phyloP scores from a whole-genome alignment of 306 rosid genomes.

The Corylus heterophylla region DNA sequence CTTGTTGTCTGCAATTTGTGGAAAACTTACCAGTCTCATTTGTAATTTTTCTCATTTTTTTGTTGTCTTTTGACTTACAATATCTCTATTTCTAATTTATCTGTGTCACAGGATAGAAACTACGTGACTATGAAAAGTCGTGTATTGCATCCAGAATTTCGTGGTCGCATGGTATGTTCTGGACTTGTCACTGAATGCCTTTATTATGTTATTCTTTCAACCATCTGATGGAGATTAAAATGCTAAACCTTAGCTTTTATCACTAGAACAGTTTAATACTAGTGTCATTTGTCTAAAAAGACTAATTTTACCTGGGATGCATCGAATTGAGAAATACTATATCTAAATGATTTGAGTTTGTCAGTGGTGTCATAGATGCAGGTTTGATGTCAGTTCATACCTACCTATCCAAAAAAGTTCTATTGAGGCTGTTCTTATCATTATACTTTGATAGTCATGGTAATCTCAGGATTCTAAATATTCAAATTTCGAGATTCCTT shows the following conservation, averaged over 20 bases:
- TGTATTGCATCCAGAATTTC: slow-evolving; percentile 86
- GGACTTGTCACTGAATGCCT: slow-evolving; percentile 3
- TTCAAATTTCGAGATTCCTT: too few relatives aligned
- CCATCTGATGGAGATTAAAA: slow-evolving; percentile 19
- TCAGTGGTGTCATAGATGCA: not conserved
- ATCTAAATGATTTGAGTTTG: not conserved
- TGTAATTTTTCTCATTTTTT: slow-evolving; percentile 18
- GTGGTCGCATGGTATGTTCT: slow-evolving; percentile 94
- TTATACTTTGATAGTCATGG: too few relatives aligned
- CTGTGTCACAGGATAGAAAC: slow-evolving; percentile 71
- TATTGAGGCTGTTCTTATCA: too few relatives aligned
- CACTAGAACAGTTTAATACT: not conserved
- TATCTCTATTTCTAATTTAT: slow-evolving; percentile 26
- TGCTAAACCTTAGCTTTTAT: not conserved
- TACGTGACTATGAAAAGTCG: slow-evolving; percentile 80
- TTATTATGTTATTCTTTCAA: slow-evolving; percentile 11
- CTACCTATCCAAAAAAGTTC: too few relatives aligned
- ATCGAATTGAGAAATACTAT: not conserved
- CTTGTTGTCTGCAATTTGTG: slow-evolving; percentile 21
- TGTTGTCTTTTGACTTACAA: not conserved
- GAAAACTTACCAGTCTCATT: slow-evolving; percentile 5
- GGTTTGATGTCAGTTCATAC: not conserved
- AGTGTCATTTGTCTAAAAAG: not conserved
- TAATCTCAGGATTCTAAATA: too few relatives aligned
- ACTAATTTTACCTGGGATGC: not conserved